Conservation (phyloP, 164 flowering plant genomes). For the Nelumbo lutea region DNA sequence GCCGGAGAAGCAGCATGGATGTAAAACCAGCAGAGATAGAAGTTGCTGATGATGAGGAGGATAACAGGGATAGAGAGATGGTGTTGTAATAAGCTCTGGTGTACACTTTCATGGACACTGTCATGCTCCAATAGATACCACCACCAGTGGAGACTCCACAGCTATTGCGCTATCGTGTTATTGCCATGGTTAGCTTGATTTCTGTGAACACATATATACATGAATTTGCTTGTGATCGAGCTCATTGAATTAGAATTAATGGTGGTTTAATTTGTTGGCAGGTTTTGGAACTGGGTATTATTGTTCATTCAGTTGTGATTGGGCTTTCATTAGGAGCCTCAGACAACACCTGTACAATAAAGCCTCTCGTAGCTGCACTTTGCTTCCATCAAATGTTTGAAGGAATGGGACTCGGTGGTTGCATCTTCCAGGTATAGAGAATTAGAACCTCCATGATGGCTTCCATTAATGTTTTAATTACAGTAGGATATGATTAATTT, state of each 20-base stretch:
- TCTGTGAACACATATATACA: too few relatives aligned
- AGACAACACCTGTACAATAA: constrained; percentile 15
- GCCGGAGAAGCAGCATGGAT: background rate
- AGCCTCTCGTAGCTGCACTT: constrained; percentile 20
- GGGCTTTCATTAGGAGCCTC: constrained; percentile 19
- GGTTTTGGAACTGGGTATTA: constrained; percentile 12
- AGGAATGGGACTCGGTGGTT: constrained; percentile 26
- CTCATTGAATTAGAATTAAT: too few relatives aligned
- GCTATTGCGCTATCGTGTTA: constrained; percentile 24
- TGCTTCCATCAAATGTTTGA: constrained; percentile 26
- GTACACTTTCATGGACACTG: constrained; percentile 15
- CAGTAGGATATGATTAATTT: too few relatives aligned
- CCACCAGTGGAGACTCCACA: constrained; percentile 10
- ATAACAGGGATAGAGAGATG: background rate
- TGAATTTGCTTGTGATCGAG: too few relatives aligned
- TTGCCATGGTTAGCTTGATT: constrained; percentile 22
- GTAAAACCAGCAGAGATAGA: constrained; percentile 11
- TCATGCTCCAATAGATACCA: background rate
- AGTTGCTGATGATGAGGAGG: background rate
- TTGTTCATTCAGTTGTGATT: constrained; percentile 22
- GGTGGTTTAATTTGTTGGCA: background rate
- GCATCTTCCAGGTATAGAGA: constrained; percentile 11
- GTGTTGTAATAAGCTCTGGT: background rate
- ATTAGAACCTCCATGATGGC: too few relatives aligned
- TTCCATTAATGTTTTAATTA: too few relatives aligned